Evolutionary conservation across 345 rosid genomes (phyloP), one percentile per base, ranked within the genome.

Genomic region (Mangifera indica): DNA sequence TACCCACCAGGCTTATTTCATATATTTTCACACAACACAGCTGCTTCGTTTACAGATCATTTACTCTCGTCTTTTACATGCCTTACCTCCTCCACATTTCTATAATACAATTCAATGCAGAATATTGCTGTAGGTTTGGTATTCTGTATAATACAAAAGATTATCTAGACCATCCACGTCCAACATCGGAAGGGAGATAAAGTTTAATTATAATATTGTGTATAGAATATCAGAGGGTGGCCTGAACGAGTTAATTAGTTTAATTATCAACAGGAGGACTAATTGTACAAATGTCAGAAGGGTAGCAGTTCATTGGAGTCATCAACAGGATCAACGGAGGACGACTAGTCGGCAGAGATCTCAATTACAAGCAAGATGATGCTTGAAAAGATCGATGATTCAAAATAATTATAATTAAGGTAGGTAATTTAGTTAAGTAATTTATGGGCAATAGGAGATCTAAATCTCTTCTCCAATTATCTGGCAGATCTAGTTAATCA

Each of bases 221-320:
- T n/a, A n/a, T n/a, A n/a, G n/a, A 18, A 60, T 84, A 86, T 62
- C 65, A 81, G 84, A 76, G 69, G 22, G 62, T 76, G 84, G 73
- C 83, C 64, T 6, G 72, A 79, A 54, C 71, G 67, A 17, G 32
- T 37, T n/a, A n/a, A n/a, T n/a, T 60, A 54, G 18, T 60, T 48
- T 63, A 71, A 51, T 61, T 2, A 65, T 24, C 48, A 10, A 5
- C 34, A 44, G 32, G 32, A 29, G 32, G 32, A 1, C 32, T 3
- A 29, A 45, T 20, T 63, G 60, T 67, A 53, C 59, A 29, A 45
- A 76, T 68, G 62, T 57, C 68, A 63, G 45, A 29, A 29, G 32
- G 32, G 32, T 29, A 29, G 2, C 0, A 13, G 44, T 13, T 22
- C 37, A 67, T 46, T 42, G 73, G 58, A 56, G 25, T 3, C 63